Evolutionary conservation across 495 filamentous ascomycete genomes (phyloP).

Genomic region (Hypoxylon trugodes): DNA sequence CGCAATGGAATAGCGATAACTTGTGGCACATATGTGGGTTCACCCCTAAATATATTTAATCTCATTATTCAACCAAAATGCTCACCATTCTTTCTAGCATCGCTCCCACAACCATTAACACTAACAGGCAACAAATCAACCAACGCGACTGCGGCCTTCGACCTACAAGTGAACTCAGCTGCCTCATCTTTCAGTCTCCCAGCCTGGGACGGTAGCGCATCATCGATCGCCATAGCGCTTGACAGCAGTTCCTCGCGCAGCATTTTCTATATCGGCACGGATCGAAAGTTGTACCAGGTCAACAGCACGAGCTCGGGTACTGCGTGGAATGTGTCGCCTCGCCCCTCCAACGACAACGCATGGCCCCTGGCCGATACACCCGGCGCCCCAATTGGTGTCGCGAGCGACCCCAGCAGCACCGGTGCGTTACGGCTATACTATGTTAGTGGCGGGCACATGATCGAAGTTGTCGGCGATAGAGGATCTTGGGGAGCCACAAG

Average conservation of each 20-base stretch:
- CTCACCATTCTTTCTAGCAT: conserved; percentile 24
- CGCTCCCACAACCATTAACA: conserved; percentile 37
- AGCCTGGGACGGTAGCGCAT: conserved; percentile 35
- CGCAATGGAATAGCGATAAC: conserved; percentile 28
- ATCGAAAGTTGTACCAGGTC: conserved; percentile 34
- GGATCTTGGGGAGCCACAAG: conserved; percentile 12
- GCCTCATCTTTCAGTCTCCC: conserved; percentile 19
- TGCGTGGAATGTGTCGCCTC: conserved; percentile 12
- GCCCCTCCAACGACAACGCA: background rate
- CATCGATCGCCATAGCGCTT: conserved; percentile 33
- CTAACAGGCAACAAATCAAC: conserved; percentile 23
- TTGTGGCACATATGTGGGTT: conserved; percentile 41
- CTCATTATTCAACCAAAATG: background rate
- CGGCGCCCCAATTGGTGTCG: conserved; percentile 29
- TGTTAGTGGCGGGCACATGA: conserved; percentile 26
- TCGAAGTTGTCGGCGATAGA: conserved; percentile 35
- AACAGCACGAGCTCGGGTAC: conserved; percentile 26
- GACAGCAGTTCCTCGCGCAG: conserved; percentile 35
- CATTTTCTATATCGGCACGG: conserved; percentile 44
- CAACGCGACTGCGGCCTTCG: conserved; percentile 29
- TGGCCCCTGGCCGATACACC: conserved; percentile 39
- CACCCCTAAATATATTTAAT: background rate
- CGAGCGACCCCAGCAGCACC: conserved; percentile 25
- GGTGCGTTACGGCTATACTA: conserved; percentile 37
- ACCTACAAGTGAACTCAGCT: conserved; percentile 17